Evolutionary conservation across 139 green algal genomes (phyloP).

Genomic region (Chloropicon primus): DNA sequence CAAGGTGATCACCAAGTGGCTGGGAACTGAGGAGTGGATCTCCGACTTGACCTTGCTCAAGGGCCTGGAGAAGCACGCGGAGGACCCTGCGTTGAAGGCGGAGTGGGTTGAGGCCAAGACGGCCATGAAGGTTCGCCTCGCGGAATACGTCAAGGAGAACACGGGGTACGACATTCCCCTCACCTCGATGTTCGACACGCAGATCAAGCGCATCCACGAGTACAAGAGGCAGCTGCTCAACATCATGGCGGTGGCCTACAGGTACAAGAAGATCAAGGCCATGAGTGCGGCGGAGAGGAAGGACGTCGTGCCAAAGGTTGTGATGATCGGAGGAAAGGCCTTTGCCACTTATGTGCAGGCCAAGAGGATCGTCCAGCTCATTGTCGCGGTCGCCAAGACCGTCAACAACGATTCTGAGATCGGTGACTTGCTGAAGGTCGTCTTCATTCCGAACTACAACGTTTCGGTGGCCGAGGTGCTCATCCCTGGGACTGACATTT

Average conservation of each 20-base stretch:
- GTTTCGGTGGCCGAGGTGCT: constrained; percentile 61
- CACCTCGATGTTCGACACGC: constrained; percentile 84
- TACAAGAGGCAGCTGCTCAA: constrained; percentile 98
- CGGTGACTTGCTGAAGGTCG: constrained; percentile 61
- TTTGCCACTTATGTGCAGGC: constrained; percentile 90
- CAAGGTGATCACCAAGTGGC: constrained; percentile 12
- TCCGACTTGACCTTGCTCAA: constrained; percentile 8
- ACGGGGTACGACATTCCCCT: constrained; percentile 3
- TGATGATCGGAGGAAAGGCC: constrained; percentile 80
- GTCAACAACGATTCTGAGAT: constrained; percentile 90
- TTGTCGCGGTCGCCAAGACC: constrained; percentile 30
- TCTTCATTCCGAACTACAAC: constrained; percentile 98
- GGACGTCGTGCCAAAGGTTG: constrained; percentile 45
- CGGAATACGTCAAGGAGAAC: constrained; percentile 5
- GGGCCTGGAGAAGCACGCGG: constrained; percentile 40
- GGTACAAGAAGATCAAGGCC: constrained; percentile 80
- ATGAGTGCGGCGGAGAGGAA: constrained; percentile 72
- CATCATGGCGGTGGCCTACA: constrained; percentile 61
- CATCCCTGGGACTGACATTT: constrained; percentile 68
- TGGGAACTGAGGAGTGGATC: constrained; percentile 1
- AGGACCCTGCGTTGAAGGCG: constrained; percentile 66
- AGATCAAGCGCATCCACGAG: constrained; percentile 98
- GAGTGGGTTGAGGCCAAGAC: constrained; percentile 79
- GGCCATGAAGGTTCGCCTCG: constrained; percentile 64
- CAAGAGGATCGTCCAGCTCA: constrained; percentile 95